A percentile compares a stretch with the other conserved stretches of the same genome.
Evolutionary conservation across 1,139 yeast genomes (phyloP).

Genomic region (Suhomyces wounanorum): DNA sequence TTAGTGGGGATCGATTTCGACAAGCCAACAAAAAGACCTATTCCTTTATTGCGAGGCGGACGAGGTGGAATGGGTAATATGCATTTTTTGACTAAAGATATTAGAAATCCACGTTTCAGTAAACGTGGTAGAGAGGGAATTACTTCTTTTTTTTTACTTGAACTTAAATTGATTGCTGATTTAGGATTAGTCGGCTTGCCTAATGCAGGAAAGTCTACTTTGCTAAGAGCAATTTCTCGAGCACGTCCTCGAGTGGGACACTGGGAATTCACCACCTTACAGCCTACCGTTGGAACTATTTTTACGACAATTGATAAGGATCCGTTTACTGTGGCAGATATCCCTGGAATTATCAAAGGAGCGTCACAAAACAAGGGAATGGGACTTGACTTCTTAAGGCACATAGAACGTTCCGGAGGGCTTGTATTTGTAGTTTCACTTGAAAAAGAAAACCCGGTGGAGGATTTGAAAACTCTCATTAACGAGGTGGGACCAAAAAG

Average conservation of each 20-base stretch:
- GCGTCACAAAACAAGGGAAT: conserved; percentile 85
- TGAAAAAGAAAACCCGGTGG: conserved; percentile 62
- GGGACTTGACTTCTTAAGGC: conserved; percentile 91
- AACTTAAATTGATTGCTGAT: conserved; percentile 86
- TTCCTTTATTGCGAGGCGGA: conserved; percentile 80
- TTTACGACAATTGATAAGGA: conserved; percentile 63
- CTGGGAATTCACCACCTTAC: conserved; percentile 95
- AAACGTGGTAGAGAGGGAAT: conserved; percentile 76
- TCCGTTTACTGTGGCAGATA: conserved; percentile 93
- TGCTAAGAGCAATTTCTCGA: conserved; percentile 81
- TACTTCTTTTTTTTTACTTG: conserved; percentile 70
- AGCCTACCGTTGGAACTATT: conserved; percentile 90
- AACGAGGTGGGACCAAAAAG: conserved; percentile 71
- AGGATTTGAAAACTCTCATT: conserved; percentile 61
- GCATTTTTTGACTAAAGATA: conserved; percentile 83
- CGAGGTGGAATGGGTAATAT: conserved; percentile 94
- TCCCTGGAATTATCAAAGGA: conserved; percentile 91
- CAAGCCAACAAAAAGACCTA: conserved; percentile 63
- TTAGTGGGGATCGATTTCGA: conserved; percentile 74
- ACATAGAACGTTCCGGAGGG: conserved; percentile 89
- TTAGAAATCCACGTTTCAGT: conserved; percentile 87
- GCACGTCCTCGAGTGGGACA: conserved; percentile 93
- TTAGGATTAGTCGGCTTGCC: conserved; percentile 93
- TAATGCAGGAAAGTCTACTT: conserved; percentile 93
- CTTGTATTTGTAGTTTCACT: conserved; percentile 83